phyloP scores from a whole-genome alignment of 2,329 filamentous ascomycete species.

The Sarocladium strictum region DNA sequence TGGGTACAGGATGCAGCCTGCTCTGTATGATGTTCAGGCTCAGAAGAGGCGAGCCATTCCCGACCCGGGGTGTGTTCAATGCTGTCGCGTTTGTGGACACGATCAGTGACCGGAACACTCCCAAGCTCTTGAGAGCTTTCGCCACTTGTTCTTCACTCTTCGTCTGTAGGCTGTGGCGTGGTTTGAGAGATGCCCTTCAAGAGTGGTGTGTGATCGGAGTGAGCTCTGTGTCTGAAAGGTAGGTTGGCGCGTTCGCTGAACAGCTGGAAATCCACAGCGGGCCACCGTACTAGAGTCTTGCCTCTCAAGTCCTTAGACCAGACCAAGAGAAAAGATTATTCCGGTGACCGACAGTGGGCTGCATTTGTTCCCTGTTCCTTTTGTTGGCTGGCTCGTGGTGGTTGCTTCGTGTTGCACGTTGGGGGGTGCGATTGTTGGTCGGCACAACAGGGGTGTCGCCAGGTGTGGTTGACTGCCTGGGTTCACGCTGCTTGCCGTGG shows the following conservation, averaged over 20 bases:
- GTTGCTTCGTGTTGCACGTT: slow-evolving; percentile 8
- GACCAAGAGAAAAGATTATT: neutral
- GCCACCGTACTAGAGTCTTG: neutral
- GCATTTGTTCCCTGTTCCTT: neutral
- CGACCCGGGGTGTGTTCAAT: neutral
- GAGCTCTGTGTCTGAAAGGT: neutral
- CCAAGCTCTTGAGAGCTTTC: neutral
- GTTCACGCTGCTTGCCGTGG: neutral
- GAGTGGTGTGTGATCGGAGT: neutral
- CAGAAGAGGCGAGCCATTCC: neutral
- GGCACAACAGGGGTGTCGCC: neutral
- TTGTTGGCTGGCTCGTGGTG: neutral
- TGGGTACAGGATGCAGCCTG: neutral
- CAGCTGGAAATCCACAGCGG: neutral
- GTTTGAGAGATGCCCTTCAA: neutral
- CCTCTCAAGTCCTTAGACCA: neutral
- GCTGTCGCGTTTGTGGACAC: neutral
- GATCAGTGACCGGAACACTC: neutral
- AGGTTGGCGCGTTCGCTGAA: neutral
- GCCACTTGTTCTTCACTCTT: neutral
- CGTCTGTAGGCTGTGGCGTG: neutral
- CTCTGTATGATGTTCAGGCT: neutral
- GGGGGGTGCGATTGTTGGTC: neutral
- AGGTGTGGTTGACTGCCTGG: neutral
- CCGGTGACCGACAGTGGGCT: slow-evolving; percentile 1